These are phyloP conservation scores for Smallanthus sonchifolius DNA, from an alignment of 129 eudicot genomes.

Conservation along the genomic window DNA sequence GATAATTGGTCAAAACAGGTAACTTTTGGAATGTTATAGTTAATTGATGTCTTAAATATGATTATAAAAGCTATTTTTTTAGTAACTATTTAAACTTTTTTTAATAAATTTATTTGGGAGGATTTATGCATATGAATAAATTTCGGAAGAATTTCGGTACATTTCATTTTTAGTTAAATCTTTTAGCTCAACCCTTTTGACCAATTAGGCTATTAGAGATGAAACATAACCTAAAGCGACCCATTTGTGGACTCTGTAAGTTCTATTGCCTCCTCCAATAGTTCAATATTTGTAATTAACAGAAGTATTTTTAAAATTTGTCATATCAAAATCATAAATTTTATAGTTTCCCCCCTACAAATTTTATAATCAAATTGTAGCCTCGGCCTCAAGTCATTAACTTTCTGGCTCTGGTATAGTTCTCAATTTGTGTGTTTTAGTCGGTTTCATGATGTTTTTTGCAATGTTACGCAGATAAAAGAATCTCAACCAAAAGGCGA, in stretches of 20 bases:
- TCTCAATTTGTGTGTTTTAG: background rate
- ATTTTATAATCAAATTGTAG: background rate
- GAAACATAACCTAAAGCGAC: background rate
- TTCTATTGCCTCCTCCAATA: background rate
- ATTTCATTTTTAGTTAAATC: background rate
- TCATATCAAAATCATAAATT: background rate
- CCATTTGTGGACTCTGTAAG: background rate
- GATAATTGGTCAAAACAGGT: background rate
- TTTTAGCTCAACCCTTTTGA: background rate
- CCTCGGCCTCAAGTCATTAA: background rate
- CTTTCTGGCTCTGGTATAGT: background rate
- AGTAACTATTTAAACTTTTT: background rate
- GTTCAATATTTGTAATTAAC: background rate
- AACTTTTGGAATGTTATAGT: background rate
- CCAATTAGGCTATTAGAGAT: background rate
- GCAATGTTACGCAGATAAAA: conserved; percentile 37
- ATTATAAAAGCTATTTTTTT: background rate
- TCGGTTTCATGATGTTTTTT: background rate
- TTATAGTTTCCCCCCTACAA: background rate
- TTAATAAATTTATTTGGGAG: background rate
- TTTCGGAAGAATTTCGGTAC: background rate
- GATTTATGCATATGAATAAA: background rate
- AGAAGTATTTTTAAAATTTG: background rate
- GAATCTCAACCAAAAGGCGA: conserved; percentile 47
- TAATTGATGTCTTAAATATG: background rate